Evolutionary conservation across 1,284 basidiomycete genomes (phyloP).

Genomic region (Cryptococcus maquisensis): DNA sequence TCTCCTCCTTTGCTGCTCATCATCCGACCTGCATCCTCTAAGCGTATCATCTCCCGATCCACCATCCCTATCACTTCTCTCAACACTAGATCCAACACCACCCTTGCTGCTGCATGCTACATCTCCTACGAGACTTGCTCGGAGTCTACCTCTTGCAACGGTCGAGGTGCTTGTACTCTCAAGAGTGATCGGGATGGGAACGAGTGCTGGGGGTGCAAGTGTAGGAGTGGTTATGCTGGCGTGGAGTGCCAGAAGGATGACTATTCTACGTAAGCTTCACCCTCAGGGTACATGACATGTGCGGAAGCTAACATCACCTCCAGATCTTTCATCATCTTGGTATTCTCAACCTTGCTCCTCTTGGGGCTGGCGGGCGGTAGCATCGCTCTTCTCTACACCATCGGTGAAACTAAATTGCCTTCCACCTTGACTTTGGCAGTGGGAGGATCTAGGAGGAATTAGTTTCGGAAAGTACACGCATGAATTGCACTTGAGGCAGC

Average conservation of each 20-base stretch:
- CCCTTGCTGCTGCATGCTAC: constrained; percentile 28
- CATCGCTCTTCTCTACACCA: constrained; percentile 32
- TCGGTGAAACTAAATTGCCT: constrained; percentile 45
- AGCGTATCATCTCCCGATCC: constrained; percentile 10
- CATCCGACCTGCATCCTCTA: constrained; percentile 18
- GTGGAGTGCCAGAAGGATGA: constrained; percentile 41
- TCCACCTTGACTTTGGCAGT: constrained; percentile 45
- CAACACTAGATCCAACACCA: constrained; percentile 6
- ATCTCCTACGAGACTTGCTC: constrained; percentile 34
- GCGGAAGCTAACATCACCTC: neutral
- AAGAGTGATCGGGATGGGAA: constrained; percentile 19
- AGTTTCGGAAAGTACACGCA: too few relatives aligned
- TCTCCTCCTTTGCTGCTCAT: constrained; percentile 44
- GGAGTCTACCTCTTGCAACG: constrained; percentile 31
- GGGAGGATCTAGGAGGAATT: constrained; percentile 12
- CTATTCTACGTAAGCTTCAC: constrained; percentile 36
- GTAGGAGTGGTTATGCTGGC: constrained; percentile 31
- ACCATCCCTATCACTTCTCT: constrained; percentile 2
- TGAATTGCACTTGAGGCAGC: too few relatives aligned
- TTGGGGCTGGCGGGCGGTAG: constrained; percentile 24
- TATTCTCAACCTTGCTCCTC: constrained; percentile 39
- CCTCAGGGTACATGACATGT: neutral
- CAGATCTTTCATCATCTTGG: constrained; percentile 42
- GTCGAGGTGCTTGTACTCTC: constrained; percentile 30
- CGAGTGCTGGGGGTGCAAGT: constrained; percentile 44